Base-by-base conservation (phyloP, 169 alveolate genomes). In the Besnoitia besnoiti region DNA sequence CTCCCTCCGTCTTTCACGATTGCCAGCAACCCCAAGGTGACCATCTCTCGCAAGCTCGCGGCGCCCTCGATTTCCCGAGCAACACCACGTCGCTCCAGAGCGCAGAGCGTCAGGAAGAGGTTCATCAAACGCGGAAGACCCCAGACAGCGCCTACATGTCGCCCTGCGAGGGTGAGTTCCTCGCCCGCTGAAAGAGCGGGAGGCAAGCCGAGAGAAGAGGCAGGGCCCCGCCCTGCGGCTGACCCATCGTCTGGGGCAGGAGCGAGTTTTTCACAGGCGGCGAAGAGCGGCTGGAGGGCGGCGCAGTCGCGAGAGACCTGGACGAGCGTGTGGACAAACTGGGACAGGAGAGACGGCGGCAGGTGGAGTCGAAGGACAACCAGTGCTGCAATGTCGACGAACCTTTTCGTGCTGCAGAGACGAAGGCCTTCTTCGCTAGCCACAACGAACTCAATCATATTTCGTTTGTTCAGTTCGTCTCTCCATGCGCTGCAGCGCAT, bases 351-450 rank as follows among this genome's bases (percentile, higher is more conserved):
- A 73, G 82, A 8, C 5, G 82, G 82, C 16, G 82, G 82, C 16
- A 73, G 82, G 39, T 24, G 46, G 2, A 73, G 82, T 16, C 82
- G 39, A n/a, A 73, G 46, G 14, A 73, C 82, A 12, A n/a, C 44
- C 8, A 73, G 46, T 1, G 82, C 44, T 1, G 47, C 82, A 42
- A 73, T 73, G 44, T 73, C 82, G 47, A 73, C 82, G 46, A 73
- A 73, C 27, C 39, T 30, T 37, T 10, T 73, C 2, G 82, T 8
- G 39, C 27, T 30, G 21, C 82, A 73, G 30, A n/a, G 82, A 2
- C 46, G 82, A 73, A 73, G 40, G 27, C 47, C 82, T 30, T 73
- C 46, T 37, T 73, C 82, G n/a, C 82, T 73, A n/a, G 82, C 82
- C 8, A 73, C 82, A n/a, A 73, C 39, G 46, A 73, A 73, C 14